Evolutionary conservation across 75 land plant species (phyloP).

Genomic region (Azolla pinnata): DNA sequence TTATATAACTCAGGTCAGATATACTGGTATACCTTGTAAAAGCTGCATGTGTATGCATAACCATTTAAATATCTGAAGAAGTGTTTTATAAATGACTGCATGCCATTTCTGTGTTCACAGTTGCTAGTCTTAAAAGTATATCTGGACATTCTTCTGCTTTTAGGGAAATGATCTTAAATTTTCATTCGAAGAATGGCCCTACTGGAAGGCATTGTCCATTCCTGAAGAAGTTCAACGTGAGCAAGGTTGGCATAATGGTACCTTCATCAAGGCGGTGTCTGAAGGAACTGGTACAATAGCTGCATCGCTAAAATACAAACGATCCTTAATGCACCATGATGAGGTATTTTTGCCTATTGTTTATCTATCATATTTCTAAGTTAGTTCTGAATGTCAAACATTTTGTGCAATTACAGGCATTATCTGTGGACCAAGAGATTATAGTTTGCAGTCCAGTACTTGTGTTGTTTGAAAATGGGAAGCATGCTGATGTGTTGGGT

Average conservation of each 20-base stretch:
- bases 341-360: not conserved
- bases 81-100: not conserved
- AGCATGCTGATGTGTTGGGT: slow-evolving; percentile 17
- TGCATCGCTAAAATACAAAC: slow-evolving; percentile 33
- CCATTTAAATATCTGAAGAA: not conserved
- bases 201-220: slow-evolving; percentile 45
- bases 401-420: slow-evolving; percentile 35
- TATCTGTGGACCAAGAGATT: slow-evolving; percentile 62
- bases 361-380: not conserved
- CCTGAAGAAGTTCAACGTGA: slow-evolving; percentile 31
- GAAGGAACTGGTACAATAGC: slow-evolving; percentile 51
- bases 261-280: slow-evolving; percentile 44
- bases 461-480: slow-evolving; percentile 16
- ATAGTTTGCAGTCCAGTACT: slow-evolving; percentile 54
- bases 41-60: not conserved
- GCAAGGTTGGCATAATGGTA: slow-evolving; percentile 55
- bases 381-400: too few species aligned
- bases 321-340: too few species aligned
- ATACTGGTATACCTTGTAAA: not conserved
- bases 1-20: slow-evolving; percentile 62
- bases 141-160: too few species aligned
- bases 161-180: slow-evolving; percentile 59
- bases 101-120: too few species aligned
- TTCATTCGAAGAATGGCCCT: slow-evolving; percentile 26
- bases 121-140: too few species aligned